Percentiles rank a stretch among this genome's conserved stretches.
These are phyloP conservation scores for Penicillium sp. DNA, from an alignment of 2,329 filamentous ascomycete genomes.

Conservation along the genomic window DNA sequence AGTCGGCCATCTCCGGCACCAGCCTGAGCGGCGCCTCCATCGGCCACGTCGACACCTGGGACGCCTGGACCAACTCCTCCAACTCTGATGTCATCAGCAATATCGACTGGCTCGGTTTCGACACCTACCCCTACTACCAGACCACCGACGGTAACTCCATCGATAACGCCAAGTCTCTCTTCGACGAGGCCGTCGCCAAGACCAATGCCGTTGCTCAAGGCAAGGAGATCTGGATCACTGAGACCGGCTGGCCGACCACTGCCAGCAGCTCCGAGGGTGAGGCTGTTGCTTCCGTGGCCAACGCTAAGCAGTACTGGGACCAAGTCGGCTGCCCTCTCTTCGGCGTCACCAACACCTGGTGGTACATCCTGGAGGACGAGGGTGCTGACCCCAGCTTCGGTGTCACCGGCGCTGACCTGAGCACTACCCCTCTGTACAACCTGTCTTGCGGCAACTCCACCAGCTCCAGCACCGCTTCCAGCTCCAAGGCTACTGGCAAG, in stretches of 20 bases:
- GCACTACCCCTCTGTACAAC: slow-evolving; percentile 40
- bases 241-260: slow-evolving; percentile 81
- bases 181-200: slow-evolving; percentile 62
- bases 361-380: slow-evolving; percentile 44
- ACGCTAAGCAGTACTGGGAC: slow-evolving; percentile 79
- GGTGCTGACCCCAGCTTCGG: slow-evolving; percentile 41
- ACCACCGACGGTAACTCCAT: slow-evolving; percentile 65
- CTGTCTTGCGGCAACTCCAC: slow-evolving; percentile 33
- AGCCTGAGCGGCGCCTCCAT: slow-evolving; percentile 54
- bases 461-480: slow-evolving; percentile 20
- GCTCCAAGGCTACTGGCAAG: slow-evolving; percentile 18
- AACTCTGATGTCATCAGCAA: slow-evolving; percentile 68
- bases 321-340: slow-evolving; percentile 66
- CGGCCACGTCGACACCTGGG: slow-evolving; percentile 91
- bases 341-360: slow-evolving; percentile 43
- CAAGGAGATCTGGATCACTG: slow-evolving; percentile 80
- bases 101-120: slow-evolving; percentile 76
- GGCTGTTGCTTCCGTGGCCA: slow-evolving; percentile 61
- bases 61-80: slow-evolving; percentile 68
- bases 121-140: slow-evolving; percentile 83
- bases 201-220: slow-evolving; percentile 59
- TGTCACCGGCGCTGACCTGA: slow-evolving; percentile 33
- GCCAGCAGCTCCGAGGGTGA: slow-evolving; percentile 61
- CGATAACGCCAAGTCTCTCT: slow-evolving; percentile 61
- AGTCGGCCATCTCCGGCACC: slow-evolving; percentile 62